Evolutionary conservation across 306 rosid species (phyloP), one percentile per base, ranked within the genome.

Genomic region (Lotus japonicus): DNA sequence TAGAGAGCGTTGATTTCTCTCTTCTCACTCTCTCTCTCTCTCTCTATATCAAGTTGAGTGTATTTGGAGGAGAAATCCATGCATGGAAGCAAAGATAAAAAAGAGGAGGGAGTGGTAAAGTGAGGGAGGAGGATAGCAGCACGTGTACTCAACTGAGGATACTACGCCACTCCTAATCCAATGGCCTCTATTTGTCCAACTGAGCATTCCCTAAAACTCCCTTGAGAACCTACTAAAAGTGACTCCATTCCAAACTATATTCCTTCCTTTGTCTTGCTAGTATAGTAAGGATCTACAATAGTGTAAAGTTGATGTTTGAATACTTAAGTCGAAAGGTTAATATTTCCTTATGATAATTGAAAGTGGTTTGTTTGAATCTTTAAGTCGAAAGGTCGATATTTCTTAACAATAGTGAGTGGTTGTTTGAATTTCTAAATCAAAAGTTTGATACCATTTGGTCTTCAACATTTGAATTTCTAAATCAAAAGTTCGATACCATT

Each of bases 61-160:
- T 82, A 78, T 76, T 83, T 85, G 96, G 97, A 88, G 92, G 97
- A 82, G 95, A 89, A 89, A 89, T 84, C 91, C 96, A 89, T 92
- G 95, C 98, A 92, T 81, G 96, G 85, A 87, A 89, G 90, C 90
- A 87, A 89, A 84, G 86, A 50, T 33, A 79, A 73, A 70, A 63
- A 66, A 4, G 31, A 56, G 36, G 16, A 13, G 13, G 21, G 64
- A 67, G 78, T 42, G 86, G 73, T 38, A 70, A 72, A 69, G 76
- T 39, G 78, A 19, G 53, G 50, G 39, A 46, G 69, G 28, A 66
- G 72, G 82, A 80, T 41, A 54, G 82, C 60, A 84, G 87, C 97
- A 92, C 96, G 96, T 92, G 97, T 85, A 89, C 86, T 84, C 83
- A 87, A 84, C 82, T 68, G 76, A 87, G 87, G 77, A 83, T 85